Evolutionary conservation across 2,329 filamentous ascomycete species (phyloP), one percentile per base, ranked within the genome.

Genomic region (Tolypocladium cylindrosporum): DNA sequence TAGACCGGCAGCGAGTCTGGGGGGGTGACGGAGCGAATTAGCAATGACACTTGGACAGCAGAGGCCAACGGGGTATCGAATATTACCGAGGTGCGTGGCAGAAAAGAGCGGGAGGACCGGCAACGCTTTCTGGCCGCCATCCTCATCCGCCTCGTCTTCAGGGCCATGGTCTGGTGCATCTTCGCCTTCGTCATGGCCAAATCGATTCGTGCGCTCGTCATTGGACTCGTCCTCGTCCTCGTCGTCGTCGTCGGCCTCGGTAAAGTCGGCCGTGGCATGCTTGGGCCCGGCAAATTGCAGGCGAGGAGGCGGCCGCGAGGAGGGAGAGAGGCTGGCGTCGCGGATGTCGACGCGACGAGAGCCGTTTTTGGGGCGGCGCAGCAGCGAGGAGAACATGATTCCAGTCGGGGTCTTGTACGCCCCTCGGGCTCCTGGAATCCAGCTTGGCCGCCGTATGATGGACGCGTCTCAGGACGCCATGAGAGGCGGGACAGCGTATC

Each of bases 1-100:
- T 97, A 97, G 59, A 96, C 85, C 24, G 93, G 92, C 8, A 97
- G 80, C 11, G 88, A 82, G 75, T 96, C 92, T 93, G 67, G 9
- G 45, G 45, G 45, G 36, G 2, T n/a, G 21, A 27, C 21, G 36
- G 56, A 62, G 39, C 61, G 55, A 60, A 59, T 37, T 42, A 54
- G 48, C 48, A 21, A 42, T 50, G 41, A 31, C 42, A 52, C 10
- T 45, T 51, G 6, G 45, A 56, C 53, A 55, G 53, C 24, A 52
- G 42, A 55, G 40, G 27, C n/a, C 48, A 51, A 4, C 4, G 31
- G 31, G 13, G 48, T 11, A 16, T 21, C 36, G 31, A 45, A 31
- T 51, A 40, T 36, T 78, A 91, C 89, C 89, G 63, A 95, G 80
- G 72, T 92, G 87, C 58, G 83, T 82, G 27, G 88, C 83, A 53